Evolutionary conservation across 257 asterid species (phyloP), one percentile per base, ranked within the genome.

Genomic region (Solanum chiquidenum): DNA sequence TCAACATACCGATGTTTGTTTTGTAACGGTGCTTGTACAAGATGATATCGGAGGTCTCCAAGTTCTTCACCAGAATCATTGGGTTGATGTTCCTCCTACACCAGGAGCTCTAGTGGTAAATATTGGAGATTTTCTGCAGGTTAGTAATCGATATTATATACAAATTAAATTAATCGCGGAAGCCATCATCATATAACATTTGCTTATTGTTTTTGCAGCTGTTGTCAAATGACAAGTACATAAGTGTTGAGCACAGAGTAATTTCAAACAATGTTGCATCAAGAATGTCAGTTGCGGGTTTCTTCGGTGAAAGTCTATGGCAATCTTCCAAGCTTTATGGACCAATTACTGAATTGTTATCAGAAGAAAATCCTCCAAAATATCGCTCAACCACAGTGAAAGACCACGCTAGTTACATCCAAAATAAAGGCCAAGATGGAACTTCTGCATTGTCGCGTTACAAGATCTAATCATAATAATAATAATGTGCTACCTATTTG

Each of bases 51-150:
- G 96, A 71, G 98, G 95, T 33, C 93, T 93, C 6, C 98, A 94
- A 87, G 85, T 88, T 23, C 88, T 88, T 88, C 79, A 88, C 9
- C 80, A 92, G 37, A 76, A 91, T 87, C 91, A 87, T 0, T 94
- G 98, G 98, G 87, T 93, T 85, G 92, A 95, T 80, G 86, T 94
- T 71, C 91, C 92, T 77, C 94, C 93, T 0, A 86, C 77, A 9
- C 93, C 93, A 1, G 95, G 94, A 7, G 91, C 98, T 52, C 88
- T 95, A 12, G 92, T 94, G 0, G 83, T 94, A 25, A 95, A 94
- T 66, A 85, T 95, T 29, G 98, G 96, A 85, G 97, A 92, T 89
- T 46, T 95, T 77, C 89, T 95, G 16, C 96, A 95, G 97, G 97
- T 77, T 91, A 90, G 90, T 87, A 3, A 0, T 44, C 52, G 16